Conservation (phyloP, 805 yeast species). For the Saturnispora diversa region DNA sequence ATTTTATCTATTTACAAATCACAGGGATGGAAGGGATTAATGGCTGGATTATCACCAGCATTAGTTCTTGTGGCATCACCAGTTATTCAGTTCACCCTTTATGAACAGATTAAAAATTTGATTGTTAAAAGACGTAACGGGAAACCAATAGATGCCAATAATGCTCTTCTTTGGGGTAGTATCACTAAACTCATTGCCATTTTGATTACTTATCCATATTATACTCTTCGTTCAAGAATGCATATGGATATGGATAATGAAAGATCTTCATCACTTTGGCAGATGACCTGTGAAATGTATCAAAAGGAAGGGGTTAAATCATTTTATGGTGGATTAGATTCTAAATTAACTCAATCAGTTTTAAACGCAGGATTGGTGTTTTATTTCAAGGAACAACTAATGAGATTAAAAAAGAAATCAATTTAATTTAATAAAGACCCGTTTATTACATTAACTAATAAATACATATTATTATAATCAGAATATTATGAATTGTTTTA, state of each 20-base stretch:
- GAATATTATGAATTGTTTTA: constrained; percentile 31
- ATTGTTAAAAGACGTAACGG: constrained; percentile 39
- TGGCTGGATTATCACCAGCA: constrained; percentile 85
- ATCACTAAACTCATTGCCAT: constrained; percentile 88
- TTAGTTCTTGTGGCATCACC: constrained; percentile 81
- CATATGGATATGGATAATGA: constrained; percentile 53
- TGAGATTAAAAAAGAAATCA: constrained; percentile 27
- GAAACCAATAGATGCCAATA: constrained; percentile 55
- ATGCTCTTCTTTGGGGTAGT: constrained; percentile 85
- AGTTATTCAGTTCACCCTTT: constrained; percentile 83
- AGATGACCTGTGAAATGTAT: constrained; percentile 50
- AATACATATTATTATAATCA: constrained; percentile 9
- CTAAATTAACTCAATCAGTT: constrained; percentile 77
- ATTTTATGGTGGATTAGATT: constrained; percentile 71
- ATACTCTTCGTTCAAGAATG: constrained; percentile 83
- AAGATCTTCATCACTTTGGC: constrained; percentile 33
- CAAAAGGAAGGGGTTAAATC: constrained; percentile 66
- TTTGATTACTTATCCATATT: constrained; percentile 80
- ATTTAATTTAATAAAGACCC: too few species aligned
- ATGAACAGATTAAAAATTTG: constrained; percentile 72
- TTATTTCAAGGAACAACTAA: constrained; percentile 79
- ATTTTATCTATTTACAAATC: constrained; percentile 53
- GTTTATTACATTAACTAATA: too few species aligned
- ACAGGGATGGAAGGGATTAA: constrained; percentile 66
- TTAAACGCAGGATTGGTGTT: constrained; percentile 85